Conservation (phyloP, 1,284 basidiomycete species). For the Cryptococcus jaspeensis region DNA sequence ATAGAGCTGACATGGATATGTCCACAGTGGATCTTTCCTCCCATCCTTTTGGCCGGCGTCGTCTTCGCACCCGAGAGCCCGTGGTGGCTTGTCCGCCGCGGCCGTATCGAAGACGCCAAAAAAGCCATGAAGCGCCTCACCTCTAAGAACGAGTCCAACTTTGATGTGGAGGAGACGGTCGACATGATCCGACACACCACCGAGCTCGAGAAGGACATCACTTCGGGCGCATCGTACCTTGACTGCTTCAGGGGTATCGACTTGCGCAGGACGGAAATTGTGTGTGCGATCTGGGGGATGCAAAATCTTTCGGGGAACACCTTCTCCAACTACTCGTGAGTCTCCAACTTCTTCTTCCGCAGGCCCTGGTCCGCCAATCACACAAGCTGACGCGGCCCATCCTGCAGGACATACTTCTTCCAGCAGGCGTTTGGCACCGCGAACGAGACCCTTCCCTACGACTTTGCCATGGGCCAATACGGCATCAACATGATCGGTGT, state of each 20-base stretch:
- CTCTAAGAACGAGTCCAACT: conserved; percentile 39
- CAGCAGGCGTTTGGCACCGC: conserved; percentile 54
- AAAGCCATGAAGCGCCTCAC: conserved; percentile 49
- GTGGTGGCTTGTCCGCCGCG: conserved; percentile 44
- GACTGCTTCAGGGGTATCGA: conserved; percentile 55
- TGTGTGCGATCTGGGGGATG: conserved; percentile 36
- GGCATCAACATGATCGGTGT: conserved; percentile 40
- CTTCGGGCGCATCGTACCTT: conserved; percentile 42
- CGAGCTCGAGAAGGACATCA: conserved; percentile 33
- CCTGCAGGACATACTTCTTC: conserved; percentile 50
- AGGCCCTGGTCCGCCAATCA: too few species aligned
- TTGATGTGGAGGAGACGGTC: conserved; percentile 51
- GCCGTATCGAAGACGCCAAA: conserved; percentile 54
- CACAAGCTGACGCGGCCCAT: conserved; percentile 21
- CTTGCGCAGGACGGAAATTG: conserved; percentile 48
- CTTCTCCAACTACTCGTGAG: conserved; percentile 35
- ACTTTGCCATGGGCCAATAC: conserved; percentile 50
- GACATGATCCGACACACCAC: conserved; percentile 51
- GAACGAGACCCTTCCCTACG: conserved; percentile 47
- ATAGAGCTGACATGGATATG: conserved; percentile 1
- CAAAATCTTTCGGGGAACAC: conserved; percentile 48
- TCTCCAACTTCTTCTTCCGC: too few species aligned
- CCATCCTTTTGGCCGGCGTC: conserved; percentile 41
- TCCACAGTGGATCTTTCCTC: conserved; percentile 41
- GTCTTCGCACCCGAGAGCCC: conserved; percentile 36